phyloP scores from a whole-genome alignment of 805 yeast genomes.

The Saccharomyces paradoxus region DNA sequence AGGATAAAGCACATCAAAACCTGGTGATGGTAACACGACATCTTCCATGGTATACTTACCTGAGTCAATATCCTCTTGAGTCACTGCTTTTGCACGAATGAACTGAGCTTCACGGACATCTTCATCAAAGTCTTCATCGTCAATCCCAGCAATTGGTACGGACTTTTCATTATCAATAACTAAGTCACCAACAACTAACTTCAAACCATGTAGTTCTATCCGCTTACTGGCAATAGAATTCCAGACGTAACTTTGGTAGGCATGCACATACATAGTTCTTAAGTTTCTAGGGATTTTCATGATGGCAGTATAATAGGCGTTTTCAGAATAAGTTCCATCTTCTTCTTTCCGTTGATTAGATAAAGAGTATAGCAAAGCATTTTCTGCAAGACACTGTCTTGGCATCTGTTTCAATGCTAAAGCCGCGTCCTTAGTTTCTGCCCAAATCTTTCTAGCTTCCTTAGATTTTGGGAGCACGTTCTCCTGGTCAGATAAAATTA shows the following conservation, averaged over 20 bases:
- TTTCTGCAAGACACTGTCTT: conserved; percentile 77
- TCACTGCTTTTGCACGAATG: conserved; percentile 64
- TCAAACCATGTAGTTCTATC: conserved; percentile 58
- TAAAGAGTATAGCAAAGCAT: conserved; percentile 56
- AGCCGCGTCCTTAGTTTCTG: conserved; percentile 56
- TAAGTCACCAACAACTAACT: conserved; percentile 74
- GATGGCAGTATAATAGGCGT: conserved; percentile 68
- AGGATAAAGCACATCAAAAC: conserved; percentile 86
- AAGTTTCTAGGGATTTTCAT: conserved; percentile 87
- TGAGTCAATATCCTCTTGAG: conserved; percentile 58
- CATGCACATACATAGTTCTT: conserved; percentile 92
- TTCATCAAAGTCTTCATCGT: conserved; percentile 51
- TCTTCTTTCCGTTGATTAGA: conserved; percentile 42
- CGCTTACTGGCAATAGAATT: conserved; percentile 76
- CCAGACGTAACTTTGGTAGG: conserved; percentile 96
- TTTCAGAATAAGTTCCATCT: conserved; percentile 38
- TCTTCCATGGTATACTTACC: conserved; percentile 65
- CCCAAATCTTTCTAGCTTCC: conserved; percentile 80
- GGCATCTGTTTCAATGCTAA: conserved; percentile 75
- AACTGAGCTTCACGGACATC: conserved; percentile 54
- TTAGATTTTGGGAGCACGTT: conserved; percentile 73
- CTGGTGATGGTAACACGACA: conserved; percentile 93
- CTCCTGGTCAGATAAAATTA: conserved; percentile 79
- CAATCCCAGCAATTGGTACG: conserved; percentile 11
- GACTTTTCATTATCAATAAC: conserved; percentile 35